phyloP scores from a whole-genome alignment of 2,329 filamentous ascomycete genomes.

The Laburnicola sp. region DNA sequence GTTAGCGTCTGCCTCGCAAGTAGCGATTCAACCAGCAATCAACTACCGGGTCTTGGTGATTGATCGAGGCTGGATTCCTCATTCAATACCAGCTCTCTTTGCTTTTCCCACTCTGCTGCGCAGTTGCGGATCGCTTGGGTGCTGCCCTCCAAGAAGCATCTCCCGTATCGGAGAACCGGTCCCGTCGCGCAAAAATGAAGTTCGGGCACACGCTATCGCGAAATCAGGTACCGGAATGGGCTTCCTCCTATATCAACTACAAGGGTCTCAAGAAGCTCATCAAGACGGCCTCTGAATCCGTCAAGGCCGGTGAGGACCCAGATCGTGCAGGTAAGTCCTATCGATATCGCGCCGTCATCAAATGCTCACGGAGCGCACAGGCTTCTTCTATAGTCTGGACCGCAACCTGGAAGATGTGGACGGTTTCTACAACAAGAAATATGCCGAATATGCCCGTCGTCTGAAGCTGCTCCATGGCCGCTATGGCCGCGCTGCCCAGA shows the following conservation, averaged over 20 bases:
- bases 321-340: slow-evolving; percentile 82
- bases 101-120: not conserved
- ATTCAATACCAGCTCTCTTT: not conserved
- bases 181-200: slow-evolving; percentile 43
- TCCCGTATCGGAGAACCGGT: not conserved
- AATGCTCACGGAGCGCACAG: slow-evolving; percentile 53
- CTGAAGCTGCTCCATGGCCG: slow-evolving; percentile 84
- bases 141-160: not conserved
- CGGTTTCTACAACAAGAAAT: slow-evolving; percentile 95
- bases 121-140: not conserved
- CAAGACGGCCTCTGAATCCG: slow-evolving; percentile 71
- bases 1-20: not conserved
- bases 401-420: slow-evolving; percentile 97
- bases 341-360: slow-evolving; percentile 5
- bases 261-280: slow-evolving; percentile 94
- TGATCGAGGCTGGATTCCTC: not conserved
- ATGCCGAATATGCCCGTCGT: slow-evolving; percentile 78
- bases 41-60: slow-evolving; percentile 4
- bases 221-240: slow-evolving; percentile 87
- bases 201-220: slow-evolving; percentile 65
- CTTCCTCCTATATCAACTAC: slow-evolving; percentile 82
- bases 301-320: slow-evolving; percentile 70
- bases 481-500: slow-evolving; percentile 74
- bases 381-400: slow-evolving; percentile 95
- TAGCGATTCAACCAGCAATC: slow-evolving; percentile 1